A percentile compares a stretch with the other conserved stretches of the same genome.
phyloP scores from a whole-genome alignment of 75 land plant species.

The Pinus tabuliformis region DNA sequence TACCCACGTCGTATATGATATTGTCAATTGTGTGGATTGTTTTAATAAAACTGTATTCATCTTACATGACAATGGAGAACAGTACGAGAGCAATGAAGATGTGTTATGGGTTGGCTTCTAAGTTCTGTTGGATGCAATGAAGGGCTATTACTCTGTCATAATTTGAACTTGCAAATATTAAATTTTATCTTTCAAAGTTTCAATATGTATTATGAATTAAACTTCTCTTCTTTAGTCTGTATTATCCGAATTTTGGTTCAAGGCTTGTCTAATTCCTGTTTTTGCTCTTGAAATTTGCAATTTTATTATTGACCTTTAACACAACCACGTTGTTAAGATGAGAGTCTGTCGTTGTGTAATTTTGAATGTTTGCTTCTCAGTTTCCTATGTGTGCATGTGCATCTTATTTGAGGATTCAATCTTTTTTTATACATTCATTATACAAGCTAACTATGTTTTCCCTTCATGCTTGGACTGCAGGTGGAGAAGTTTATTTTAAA shows the following conservation, averaged over 20 bases:
- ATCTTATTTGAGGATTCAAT: background rate
- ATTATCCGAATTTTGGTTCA: background rate
- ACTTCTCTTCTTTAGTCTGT: background rate
- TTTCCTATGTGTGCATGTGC: background rate
- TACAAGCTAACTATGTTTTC: background rate
- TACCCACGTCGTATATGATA: no score
- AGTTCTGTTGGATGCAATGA: no score
- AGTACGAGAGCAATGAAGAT: no score
- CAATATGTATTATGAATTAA: background rate
- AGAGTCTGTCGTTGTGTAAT: background rate
- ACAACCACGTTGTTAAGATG: background rate
- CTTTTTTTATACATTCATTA: background rate
- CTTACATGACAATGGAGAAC: no score
- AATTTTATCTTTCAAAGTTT: background rate
- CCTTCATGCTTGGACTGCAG: conserved; percentile 28
- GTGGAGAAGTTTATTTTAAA: conserved; percentile 69
- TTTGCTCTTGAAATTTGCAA: background rate
- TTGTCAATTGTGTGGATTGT: no score
- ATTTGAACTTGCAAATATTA: background rate
- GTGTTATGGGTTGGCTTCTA: no score
- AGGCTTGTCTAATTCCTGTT: background rate
- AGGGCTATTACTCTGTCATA: no score
- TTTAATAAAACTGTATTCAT: no score
- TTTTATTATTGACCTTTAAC: background rate
- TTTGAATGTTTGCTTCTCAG: background rate